Evolutionary conservation across 345 rosid species (phyloP), one percentile per base, ranked within the genome.

Genomic region (Syzygium aromaticum): DNA sequence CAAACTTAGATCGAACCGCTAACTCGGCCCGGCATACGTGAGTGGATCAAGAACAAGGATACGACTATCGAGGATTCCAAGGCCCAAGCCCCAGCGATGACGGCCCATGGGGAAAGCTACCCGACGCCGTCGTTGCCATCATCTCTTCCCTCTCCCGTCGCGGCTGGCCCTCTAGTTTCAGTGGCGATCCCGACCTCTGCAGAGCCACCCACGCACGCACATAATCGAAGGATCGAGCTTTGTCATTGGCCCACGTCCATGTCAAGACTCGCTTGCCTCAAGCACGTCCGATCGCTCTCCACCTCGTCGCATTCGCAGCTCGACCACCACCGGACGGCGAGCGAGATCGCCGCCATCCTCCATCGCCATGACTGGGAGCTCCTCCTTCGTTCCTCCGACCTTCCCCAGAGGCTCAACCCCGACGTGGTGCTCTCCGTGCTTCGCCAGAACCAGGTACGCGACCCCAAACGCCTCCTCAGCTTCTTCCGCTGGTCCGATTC

Each of bases 401-500:
- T 94, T 30, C 33, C 89, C 51, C 85, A 23, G 23, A 93, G 87
- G 90, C 91, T 95, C 17, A 92, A 91, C 84, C 93, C 98, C 49
- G 96, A 94, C 40, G 90, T 93, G 15, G 94, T 97, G 88, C 93
- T 91, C 46, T 94, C 95, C 5, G 92, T 95, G 89, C 82, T 97
- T 84, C 90, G 89, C 82, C 87, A 92, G 23, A 92, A 85, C 89
- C 89, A 80, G 83, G 94, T 89, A 49, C 87, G 57, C 86, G 95
- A 96, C 77, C 97, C 96, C 3, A 67, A 51, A 46, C 94, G 86
- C 89, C 95, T 97, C 19, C 85, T 94, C 38, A 86, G 88, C 86
- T 96, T 97, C 94, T 95, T 96, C 90, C 87, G 89, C 49, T 95
- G 95, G 98, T 90, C 92, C 85, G 89, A 88, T 77, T 86, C 90